Evolutionary conservation across 768 basidiomycete genomes (phyloP).

Genomic region (Macrocybe gigantea): DNA sequence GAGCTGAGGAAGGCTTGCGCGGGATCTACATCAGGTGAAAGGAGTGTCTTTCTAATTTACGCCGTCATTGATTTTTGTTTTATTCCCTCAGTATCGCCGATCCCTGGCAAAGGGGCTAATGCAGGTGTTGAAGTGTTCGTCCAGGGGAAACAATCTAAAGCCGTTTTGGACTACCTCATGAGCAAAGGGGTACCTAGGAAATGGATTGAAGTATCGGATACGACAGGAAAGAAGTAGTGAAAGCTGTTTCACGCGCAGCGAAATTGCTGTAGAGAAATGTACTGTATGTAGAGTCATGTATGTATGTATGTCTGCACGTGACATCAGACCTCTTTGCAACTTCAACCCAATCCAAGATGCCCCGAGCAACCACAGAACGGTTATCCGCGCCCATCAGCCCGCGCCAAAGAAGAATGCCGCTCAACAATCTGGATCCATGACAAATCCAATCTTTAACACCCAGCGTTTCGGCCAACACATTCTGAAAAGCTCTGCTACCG

Average conservation of each 20-base stretch:
- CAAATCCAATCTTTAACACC: slow-evolving; percentile 93
- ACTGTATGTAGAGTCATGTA: too few species aligned
- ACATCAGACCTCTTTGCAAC: background rate
- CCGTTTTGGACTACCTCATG: slow-evolving; percentile 60
- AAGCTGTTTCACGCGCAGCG: background rate
- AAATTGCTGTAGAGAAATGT: too few species aligned
- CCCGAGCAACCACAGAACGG: slow-evolving; percentile 71
- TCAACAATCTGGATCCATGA: slow-evolving; percentile 40
- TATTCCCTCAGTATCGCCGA: slow-evolving; percentile 16
- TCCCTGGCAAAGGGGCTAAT: slow-evolving; percentile 45
- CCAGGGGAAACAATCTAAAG: slow-evolving; percentile 75
- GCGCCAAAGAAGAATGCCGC: slow-evolving; percentile 45
- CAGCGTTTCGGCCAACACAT: slow-evolving; percentile 97
- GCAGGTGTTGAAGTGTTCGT: slow-evolving; percentile 68
- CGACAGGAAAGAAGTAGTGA: slow-evolving; percentile 41
- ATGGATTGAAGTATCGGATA: slow-evolving; percentile 63
- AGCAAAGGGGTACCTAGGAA: slow-evolving; percentile 72
- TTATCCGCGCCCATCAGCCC: slow-evolving; percentile 68
- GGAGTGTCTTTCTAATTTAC: too few species aligned
- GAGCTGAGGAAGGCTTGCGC: slow-evolving; percentile 75
- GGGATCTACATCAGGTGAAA: slow-evolving; percentile 65
- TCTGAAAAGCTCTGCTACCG: slow-evolving; percentile 87
- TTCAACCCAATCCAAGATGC: slow-evolving; percentile 43
- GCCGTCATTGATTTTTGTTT: too few species aligned
- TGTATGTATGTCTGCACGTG: too few species aligned